Base-by-base conservation (phyloP, 2,329 filamentous ascomycete genomes). In the Alternaria sp. region DNA sequence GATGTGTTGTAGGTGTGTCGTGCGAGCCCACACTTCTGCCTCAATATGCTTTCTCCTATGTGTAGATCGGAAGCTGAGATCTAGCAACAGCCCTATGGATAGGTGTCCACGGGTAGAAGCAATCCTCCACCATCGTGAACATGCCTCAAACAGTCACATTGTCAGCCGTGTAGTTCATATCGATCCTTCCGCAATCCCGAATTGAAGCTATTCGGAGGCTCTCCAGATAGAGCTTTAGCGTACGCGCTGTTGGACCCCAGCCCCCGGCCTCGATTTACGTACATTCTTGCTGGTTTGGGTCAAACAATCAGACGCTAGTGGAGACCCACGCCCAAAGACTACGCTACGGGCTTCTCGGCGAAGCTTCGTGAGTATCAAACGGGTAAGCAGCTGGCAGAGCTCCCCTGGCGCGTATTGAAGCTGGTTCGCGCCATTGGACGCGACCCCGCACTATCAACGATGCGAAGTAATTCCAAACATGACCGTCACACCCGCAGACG, bases 401-500 rank as follows among this genome's bases (percentile, higher is more conserved):
- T 63, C 60, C 60, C 61, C 66, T 65, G 64, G 67, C 68, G 68
- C 66, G 58, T 68, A 65, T 41, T 63, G 38, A 46, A 55, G 57
- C 65, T 66, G 51, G 63, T 63, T 60, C 55, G 70, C 63, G 67
- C 67, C 57, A 78, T 77, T 77, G 72, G 76, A 70, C 68, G 62
- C 57, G 62, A 77, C 74, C 76, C 76, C 76, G 75, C 75, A 76
- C 72, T 67, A 61, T 66, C 62, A 56, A 63, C 69, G 62, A 63
- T 69, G 66, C 66, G 67, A 69, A 70, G 66, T 63, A 68, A 69
- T 74, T 69, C 74, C 74, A 72, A 72, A 77, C 69, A 70, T 57
- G 69, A 73, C 65, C 56, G 67, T 68, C 64, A 69, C 71, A 67
- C 66, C 74, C 70, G 66, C 67, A 64, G 49, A 52, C 61, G 66